These are phyloP conservation scores for Phylloporus scabripes DNA, from an alignment of 768 basidiomycete species.

Conservation along the genomic window DNA sequence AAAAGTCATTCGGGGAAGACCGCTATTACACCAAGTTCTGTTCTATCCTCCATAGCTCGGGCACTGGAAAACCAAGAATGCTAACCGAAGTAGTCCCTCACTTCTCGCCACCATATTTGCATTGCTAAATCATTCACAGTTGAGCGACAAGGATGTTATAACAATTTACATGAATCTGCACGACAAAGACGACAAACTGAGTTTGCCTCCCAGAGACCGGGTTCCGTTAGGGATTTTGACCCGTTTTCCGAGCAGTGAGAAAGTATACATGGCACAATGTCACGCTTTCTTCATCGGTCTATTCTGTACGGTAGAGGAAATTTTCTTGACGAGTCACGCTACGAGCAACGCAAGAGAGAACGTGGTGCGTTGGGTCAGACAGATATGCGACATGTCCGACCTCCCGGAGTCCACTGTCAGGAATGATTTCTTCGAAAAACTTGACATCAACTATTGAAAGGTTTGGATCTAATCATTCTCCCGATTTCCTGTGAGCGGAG, in stretches of 20 bases:
- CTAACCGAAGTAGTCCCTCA: too few relatives aligned
- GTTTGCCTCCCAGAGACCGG: not conserved
- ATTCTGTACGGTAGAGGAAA: not conserved
- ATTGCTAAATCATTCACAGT: too few relatives aligned
- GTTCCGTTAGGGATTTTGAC: not conserved
- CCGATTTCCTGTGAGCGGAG: not conserved
- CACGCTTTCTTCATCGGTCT: not conserved
- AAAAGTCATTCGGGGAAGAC: too few relatives aligned
- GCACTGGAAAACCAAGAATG: too few relatives aligned
- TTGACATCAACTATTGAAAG: not conserved
- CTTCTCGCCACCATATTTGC: too few relatives aligned
- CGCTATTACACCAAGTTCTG: too few relatives aligned
- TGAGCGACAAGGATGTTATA: too few relatives aligned
- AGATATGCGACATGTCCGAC: not conserved
- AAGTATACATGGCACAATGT: not conserved
- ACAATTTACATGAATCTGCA: too few relatives aligned
- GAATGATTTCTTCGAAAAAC: not conserved
- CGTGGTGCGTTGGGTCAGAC: not conserved
- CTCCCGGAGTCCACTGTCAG: not conserved
- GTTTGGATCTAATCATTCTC: not conserved
- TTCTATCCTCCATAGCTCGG: too few relatives aligned
- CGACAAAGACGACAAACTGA: too few relatives aligned
- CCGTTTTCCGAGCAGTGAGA: fast-evolving
- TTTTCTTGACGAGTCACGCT: too few relatives aligned
- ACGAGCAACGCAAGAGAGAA: too few relatives aligned